Base-by-base conservation (phyloP, 139 green algal genomes). In the Penium margaritaceum region DNA sequence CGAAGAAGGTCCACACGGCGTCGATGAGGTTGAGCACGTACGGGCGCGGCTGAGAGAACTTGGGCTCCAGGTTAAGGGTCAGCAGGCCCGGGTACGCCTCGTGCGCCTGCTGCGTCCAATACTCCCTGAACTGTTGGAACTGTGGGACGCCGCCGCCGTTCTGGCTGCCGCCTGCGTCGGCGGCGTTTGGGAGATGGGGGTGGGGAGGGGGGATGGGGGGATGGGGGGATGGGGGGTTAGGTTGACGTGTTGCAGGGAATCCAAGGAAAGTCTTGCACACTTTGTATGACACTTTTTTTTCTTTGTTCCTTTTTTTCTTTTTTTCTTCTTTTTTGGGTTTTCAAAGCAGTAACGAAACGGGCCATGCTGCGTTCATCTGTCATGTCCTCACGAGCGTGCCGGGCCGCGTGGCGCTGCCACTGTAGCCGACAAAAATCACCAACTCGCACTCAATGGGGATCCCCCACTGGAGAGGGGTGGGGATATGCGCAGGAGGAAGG, bases 1-100 rank as follows among this genome's bases (percentile, higher is more conserved):
- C 30, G 51, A 60, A 60, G 51, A 55, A 76, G 38, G 68, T 30
- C 68, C 68, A 69, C 14, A 76, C 60, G 53, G 68, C 46, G 53
- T 76, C 68, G 51, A 67, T 53, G 54, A 76, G 60, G 51, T 76
- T 44, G 17, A 44, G 68, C 51, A 76, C 68, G 41, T 68, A 76
- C 17, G 68, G 27, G 0, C 68, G 68, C 30, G 68, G 32, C 29
- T 43, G 24, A 12, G 44, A 19, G 19, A 68, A 76, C 27, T 51
- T 51, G 15, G 68, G 68, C n/a, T 37, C 57, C 36, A 64, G 34
- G 3, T 29, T 21, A 12, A 70, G 41, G 7, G 46, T 76, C 5
- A 76, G 68, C 37, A 76, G 68, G 29, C 68, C 68, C 32, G 68
- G 68, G 51, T 76, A 76, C 29, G 44, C 57, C 27, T 27, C 38